Conservation (phyloP, 192 early-diverging fungal species). For the Backusella macrospora region DNA sequence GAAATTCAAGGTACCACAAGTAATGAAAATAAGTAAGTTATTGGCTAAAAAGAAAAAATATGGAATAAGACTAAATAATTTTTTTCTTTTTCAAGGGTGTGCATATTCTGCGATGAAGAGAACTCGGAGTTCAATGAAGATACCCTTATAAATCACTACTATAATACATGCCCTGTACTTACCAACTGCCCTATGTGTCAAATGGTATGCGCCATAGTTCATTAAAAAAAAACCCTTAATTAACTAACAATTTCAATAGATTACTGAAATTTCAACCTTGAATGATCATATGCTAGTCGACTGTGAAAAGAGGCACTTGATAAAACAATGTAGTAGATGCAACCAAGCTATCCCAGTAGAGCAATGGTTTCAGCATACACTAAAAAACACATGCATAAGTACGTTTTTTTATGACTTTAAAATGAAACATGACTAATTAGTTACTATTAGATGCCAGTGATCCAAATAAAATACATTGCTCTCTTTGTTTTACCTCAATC, state of each 20-base stretch:
- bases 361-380: slow-evolving; percentile 35
- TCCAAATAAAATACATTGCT: slow-evolving; percentile 24
- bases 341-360: slow-evolving; percentile 32
- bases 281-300: slow-evolving; percentile 66
- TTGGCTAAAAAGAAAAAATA: neutral
- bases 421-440: neutral
- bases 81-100: slow-evolving; percentile 31
- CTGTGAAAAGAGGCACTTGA: slow-evolving; percentile 60
- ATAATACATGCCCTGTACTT: slow-evolving; percentile 74
- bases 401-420: neutral
- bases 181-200: slow-evolving; percentile 71
- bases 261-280: slow-evolving; percentile 71
- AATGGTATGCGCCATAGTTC: slow-evolving; percentile 50
- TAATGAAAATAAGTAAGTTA: slow-evolving; percentile 21
- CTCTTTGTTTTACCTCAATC: slow-evolving; percentile 60
- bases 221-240: neutral
- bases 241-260: slow-evolving; percentile 45
- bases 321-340: slow-evolving; percentile 59
- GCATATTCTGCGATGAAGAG: slow-evolving; percentile 77
- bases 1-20: neutral
- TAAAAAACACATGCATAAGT: slow-evolving; percentile 34
- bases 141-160: slow-evolving; percentile 73
- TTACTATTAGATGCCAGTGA: neutral
- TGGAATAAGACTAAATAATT: neutral
- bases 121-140: slow-evolving; percentile 68